Evolutionary conservation across 768 basidiomycete species (phyloP), one percentile per base, ranked within the genome.

Genomic region (Dentipellis sp.): DNA sequence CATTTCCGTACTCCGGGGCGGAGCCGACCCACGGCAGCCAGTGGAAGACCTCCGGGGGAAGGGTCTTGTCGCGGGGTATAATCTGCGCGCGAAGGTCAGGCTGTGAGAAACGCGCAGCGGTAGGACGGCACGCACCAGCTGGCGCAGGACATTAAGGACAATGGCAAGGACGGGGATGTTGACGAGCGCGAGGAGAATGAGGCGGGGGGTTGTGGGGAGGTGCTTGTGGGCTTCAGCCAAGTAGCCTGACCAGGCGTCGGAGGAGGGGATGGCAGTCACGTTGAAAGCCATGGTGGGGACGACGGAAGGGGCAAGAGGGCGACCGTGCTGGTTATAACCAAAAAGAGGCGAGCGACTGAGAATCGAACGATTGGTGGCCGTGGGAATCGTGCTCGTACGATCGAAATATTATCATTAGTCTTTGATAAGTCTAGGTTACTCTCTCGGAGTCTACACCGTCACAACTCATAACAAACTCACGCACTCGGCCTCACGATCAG

Each of bases 21-120:
- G 94, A 97, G 21, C 97, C 97, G 60, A 99, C 70, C 66, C 88
- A 77, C 7, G 97, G 97, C 47, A 98, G 71, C 76, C 86, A 85
- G 68, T 97, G 91, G 75, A 97, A 99, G 17, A 98, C 92, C 42
- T 88, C 74, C 0, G 97, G 97, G 1, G 97, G 97, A 42, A 85
- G 72, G 16, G 82, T 82, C 19, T 81, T 75, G 66, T 84, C 80
- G 57, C 78, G 78, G 10, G 91, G 91, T 37, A 83, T 6, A 29
- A 29, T 63, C 86, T 59, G 90, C 93, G 52, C 16, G 48, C 47
- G 38, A 38, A 48, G 11, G 50, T 62, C n/a, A 62, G 46, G 17
- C 49, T n/a, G 29, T 22, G 52, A 54, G 36, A 49, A 5, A 34
- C 14, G 40, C 54, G 0, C 50, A 50, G 8, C 12, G n/a, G 10